Evolutionary conservation across 2,329 filamentous ascomycete genomes (phyloP).

Genomic region (Sclerotinia nivalis): DNA sequence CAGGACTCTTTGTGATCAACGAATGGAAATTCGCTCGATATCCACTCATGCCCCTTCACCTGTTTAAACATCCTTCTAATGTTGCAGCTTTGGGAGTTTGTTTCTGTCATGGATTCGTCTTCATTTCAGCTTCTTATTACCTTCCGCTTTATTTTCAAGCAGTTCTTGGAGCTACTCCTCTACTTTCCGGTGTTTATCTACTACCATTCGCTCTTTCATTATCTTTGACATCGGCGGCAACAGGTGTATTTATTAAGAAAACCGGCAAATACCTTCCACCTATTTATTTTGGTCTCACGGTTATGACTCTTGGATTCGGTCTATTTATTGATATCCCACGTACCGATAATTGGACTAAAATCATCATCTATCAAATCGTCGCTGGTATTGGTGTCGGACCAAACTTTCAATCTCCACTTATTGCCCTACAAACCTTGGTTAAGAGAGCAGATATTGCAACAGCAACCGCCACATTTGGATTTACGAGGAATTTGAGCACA

Average conservation of each 20-base stretch:
- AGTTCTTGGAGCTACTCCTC: slow-evolving; percentile 47
- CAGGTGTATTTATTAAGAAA: slow-evolving; percentile 59
- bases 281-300: slow-evolving; percentile 58
- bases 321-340: slow-evolving; percentile 62
- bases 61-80: slow-evolving; percentile 70
- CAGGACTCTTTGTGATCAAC: slow-evolving; percentile 63
- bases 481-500: slow-evolving; percentile 49
- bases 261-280: slow-evolving; percentile 65
- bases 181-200: slow-evolving; percentile 75
- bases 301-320: slow-evolving; percentile 66
- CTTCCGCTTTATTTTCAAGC: slow-evolving; percentile 73
- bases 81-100: slow-evolving; percentile 64
- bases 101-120: slow-evolving; percentile 68
- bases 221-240: slow-evolving; percentile 60
- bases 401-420: slow-evolving; percentile 68
- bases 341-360: slow-evolving; percentile 52
- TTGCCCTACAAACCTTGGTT: slow-evolving; percentile 66
- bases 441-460: slow-evolving; percentile 65
- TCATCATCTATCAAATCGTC: slow-evolving; percentile 63
- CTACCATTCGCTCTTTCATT: slow-evolving; percentile 69
- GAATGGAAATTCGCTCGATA: slow-evolving; percentile 74
- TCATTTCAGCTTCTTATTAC: slow-evolving; percentile 34
- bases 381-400: slow-evolving; percentile 65
- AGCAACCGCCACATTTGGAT: slow-evolving; percentile 63
- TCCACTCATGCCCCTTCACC: slow-evolving; percentile 72